Evolutionary conservation across 495 filamentous ascomycete genomes (phyloP), one percentile per base, ranked within the genome.

Genomic region (Chlorociboria aeruginascens): DNA sequence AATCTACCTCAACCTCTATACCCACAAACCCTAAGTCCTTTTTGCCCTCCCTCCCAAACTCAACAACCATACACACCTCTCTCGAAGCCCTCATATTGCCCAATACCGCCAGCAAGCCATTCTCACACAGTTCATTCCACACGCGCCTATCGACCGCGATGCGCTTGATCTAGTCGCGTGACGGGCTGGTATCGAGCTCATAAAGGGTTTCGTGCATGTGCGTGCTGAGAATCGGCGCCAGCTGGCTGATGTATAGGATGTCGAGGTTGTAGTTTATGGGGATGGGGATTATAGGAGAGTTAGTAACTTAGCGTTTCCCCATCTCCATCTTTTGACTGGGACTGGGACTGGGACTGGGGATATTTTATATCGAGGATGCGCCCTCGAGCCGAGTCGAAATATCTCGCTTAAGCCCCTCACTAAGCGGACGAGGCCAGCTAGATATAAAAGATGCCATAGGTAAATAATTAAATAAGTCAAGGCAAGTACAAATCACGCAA

Each of bases 321-420:
- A n/a, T n/a, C n/a, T n/a, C n/a, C n/a, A 10, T 10, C 29, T 7
- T 13, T 25, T 7, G 13, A 10, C 10, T 37, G 32, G 9, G 17
- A n/a, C n/a, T n/a, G n/a, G n/a, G 35, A 6, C 10, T 40, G 36
- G 32, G 39, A 48, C 7, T 47, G 51, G 35, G 51, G 51, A 42
- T 51, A 58, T 40, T 40, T 46, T 11, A 58, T 48, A 14, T 58
- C 49, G 11, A 58, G 48, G 33, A 57, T 57, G 8, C 43, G 48
- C n/a, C 28, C 3, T n/a, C n/a, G n/a, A n/a, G n/a, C n/a, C n/a
- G n/a, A n/a, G n/a, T n/a, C n/a, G n/a, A n/a, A n/a, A n/a, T n/a
- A n/a, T n/a, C n/a, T n/a, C n/a, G n/a, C n/a, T n/a, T n/a, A n/a
- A n/a, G n/a, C n/a, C n/a, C n/a, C n/a, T n/a, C n/a, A n/a, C n/a